Percentiles rank a stretch among this genome's conserved stretches.
Conservation (phyloP, 305 asterid species). For the Caryopteris hybrid region DNA sequence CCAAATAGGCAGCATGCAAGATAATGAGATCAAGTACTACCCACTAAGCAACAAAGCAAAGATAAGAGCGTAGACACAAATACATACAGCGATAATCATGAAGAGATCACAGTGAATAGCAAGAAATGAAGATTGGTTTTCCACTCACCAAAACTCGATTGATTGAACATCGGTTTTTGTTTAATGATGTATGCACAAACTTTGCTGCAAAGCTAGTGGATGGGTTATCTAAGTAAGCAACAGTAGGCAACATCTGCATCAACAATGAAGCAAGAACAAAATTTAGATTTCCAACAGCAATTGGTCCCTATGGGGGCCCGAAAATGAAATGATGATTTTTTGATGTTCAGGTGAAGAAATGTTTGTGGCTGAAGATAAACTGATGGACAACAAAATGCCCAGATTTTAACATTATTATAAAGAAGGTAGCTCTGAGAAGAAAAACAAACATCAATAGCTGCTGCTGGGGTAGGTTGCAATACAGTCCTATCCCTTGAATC, state of each 20-base stretch:
- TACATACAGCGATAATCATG: background rate
- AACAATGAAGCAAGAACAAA: slow-evolving; percentile 13
- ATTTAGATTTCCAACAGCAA: slow-evolving; percentile 11
- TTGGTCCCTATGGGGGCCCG: slow-evolving; percentile 1
- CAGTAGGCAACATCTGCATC: slow-evolving; percentile 89
- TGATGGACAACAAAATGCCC: slow-evolving; percentile 8
- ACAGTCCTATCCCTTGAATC: slow-evolving; percentile 90
- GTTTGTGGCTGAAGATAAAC: background rate
- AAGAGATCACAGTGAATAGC: slow-evolving; percentile 4
- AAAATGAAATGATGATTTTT: background rate
- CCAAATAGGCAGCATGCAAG: background rate
- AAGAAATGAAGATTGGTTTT: slow-evolving; percentile 16
- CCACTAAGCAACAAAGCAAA: background rate
- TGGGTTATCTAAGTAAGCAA: slow-evolving; percentile 81
- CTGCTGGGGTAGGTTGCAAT: slow-evolving; percentile 92
- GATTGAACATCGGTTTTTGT: slow-evolving; percentile 94
- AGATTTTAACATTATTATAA: slow-evolving; percentile 3
- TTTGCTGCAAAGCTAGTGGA: slow-evolving; percentile 94
- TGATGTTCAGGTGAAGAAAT: slow-evolving; percentile 1
- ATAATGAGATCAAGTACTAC: background rate
- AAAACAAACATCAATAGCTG: slow-evolving; percentile 85
- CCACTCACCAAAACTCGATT: slow-evolving; percentile 85
- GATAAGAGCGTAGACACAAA: background rate
- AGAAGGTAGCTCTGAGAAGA: slow-evolving; percentile 8
- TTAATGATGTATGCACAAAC: slow-evolving; percentile 93